Evolutionary conservation across 345 rosid species (phyloP).

Genomic region (Heritiera littoralis): DNA sequence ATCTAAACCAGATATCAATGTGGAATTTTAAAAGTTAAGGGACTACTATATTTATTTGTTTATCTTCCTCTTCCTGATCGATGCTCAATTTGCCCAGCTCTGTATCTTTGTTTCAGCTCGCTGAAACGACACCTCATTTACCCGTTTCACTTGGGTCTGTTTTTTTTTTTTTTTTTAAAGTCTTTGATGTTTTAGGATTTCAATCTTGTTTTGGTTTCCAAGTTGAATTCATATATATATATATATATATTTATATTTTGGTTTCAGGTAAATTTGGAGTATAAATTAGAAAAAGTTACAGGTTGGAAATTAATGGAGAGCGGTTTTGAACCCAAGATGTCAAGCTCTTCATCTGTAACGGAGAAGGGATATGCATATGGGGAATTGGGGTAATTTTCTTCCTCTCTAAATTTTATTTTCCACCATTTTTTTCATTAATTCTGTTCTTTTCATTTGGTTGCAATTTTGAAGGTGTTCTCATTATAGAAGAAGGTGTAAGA

Average conservation of each 20-base stretch:
- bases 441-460: too few species aligned
- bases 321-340: conserved; percentile 10
- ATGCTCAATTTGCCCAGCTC: not conserved
- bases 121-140: not conserved
- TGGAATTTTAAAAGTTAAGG: not conserved
- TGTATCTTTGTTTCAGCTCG: not conserved
- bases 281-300: not conserved
- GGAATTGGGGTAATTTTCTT: not conserved
- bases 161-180: not conserved
- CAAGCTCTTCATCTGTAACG: not conserved
- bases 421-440: not conserved
- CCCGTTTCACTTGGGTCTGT: conserved; percentile 17
- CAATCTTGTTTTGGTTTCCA: not conserved
- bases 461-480: too few species aligned
- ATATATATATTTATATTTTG: not conserved
- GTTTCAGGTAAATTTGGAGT: conserved; percentile 9
- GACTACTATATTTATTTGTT: not conserved
- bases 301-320: conserved; percentile 1
- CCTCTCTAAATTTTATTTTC: not conserved
- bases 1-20: not conserved
- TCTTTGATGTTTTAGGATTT: too few species aligned
- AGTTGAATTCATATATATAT: not conserved
- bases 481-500: too few species aligned
- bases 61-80: not conserved
- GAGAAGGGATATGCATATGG: conserved; percentile 13